Percentiles rank a stretch among this genome's conserved stretches.
These are phyloP conservation scores for Teratosphaeria viscida DNA, from an alignment of 2,329 filamentous ascomycete genomes.

Conservation along the genomic window DNA sequence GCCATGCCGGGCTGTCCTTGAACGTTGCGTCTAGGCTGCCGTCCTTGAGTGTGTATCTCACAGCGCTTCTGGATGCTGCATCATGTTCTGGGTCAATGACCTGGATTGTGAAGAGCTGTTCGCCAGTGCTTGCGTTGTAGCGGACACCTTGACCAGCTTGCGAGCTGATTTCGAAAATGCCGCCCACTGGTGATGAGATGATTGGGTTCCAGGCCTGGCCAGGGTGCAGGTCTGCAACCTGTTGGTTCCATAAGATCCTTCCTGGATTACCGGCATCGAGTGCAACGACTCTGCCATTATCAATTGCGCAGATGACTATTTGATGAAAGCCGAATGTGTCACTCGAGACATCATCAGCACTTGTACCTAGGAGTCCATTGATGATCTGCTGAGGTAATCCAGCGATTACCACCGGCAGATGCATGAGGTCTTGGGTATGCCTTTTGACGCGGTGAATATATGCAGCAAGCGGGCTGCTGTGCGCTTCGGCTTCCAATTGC, in stretches of 20 bases:
- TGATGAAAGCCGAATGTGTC: constrained; percentile 87
- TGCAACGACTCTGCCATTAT: constrained; percentile 67
- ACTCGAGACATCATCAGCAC: constrained; percentile 40
- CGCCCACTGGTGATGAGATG: constrained; percentile 29
- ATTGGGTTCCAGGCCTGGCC: constrained; percentile 44
- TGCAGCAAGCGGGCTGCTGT: constrained; percentile 68
- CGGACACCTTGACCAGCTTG: constrained; percentile 44
- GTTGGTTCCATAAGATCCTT: constrained; percentile 62
- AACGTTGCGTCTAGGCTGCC: constrained; percentile 18
- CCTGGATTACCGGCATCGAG: constrained; percentile 69
- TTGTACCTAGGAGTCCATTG: constrained; percentile 34
- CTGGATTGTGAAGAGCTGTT: constrained; percentile 7
- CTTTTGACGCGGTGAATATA: constrained; percentile 79
- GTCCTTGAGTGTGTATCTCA: constrained; percentile 15
- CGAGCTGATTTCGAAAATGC: constrained; percentile 12
- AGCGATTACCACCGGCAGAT: constrained; percentile 64
- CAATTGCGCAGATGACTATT: constrained; percentile 68
- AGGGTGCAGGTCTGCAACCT: constrained; percentile 48
- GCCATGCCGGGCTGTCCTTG: constrained; percentile 45
- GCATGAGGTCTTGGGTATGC: constrained; percentile 66
- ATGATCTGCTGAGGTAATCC: constrained; percentile 59
- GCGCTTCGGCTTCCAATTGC: constrained; percentile 75
- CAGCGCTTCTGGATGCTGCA: background rate
- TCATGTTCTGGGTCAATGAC: constrained; percentile 4
- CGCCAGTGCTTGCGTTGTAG: constrained; percentile 24